Base-by-base conservation (phyloP, 2,329 filamentous ascomycete species). In the Exophiala lecanii-corni region DNA sequence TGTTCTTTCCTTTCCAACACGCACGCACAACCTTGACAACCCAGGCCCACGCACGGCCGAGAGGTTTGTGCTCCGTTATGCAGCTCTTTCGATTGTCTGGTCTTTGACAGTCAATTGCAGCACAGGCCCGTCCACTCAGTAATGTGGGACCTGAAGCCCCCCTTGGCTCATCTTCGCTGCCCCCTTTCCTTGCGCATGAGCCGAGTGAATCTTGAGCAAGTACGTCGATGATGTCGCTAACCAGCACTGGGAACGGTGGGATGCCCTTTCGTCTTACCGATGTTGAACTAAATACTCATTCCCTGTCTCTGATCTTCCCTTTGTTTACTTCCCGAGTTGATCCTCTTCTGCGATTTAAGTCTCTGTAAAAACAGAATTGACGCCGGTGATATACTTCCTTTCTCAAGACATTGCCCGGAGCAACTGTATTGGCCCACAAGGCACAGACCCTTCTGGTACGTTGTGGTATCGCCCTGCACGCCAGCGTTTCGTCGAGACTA, bases 141-240 rank as follows among this genome's bases (percentile, higher is more conserved):
- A 10, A 36, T 39, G 44, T 44, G 47, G 39, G 32, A 41, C 42
- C n/a, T n/a, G n/a, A n/a, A n/a, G n/a, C n/a, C n/a, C n/a, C n/a
- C n/a, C n/a, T n/a, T 46, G 9, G 17, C 18, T 9, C 20, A 19
- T 31, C 33, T 12, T 40, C 7, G 17, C 33, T 35, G 33, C 28
- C 44, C 44, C 44, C 44, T 43, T 42, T 47, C 44, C 36, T 31
- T n/a, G 26, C 43, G 44, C 44, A 47, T 47, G 19, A 20, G 13
- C 33, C 33, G 12, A 26, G 12, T 6, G 12, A 26, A 12, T 12
- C 23, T 26, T 12, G 6, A 12, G n/a, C n/a, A 32, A 9, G 15
- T 5, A 19, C 30, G 30, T 13, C 16, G 13, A 17, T 35, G 9
- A 35, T 35, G 33, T 35, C 33, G 33, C 33, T 20, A 15, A 9